Conservation (phyloP, 257 asterid genomes). For the Nicotiana paniculata region DNA sequence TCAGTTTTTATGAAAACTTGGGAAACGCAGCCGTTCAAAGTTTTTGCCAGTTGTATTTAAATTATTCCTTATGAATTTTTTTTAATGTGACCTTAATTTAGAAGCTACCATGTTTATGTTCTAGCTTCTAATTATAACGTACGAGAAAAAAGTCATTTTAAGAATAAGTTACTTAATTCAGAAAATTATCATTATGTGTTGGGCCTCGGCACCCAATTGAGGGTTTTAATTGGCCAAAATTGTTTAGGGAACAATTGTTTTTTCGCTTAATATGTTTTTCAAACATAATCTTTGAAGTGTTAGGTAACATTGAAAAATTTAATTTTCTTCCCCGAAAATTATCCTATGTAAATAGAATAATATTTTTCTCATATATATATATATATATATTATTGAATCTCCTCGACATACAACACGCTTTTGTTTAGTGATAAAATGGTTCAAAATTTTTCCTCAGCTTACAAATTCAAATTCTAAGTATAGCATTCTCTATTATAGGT, state of each 20-base stretch:
- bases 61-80: too few species aligned
- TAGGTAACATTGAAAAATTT: not conserved
- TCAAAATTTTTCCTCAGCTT: too few species aligned
- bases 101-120: not conserved
- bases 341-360: too few species aligned
- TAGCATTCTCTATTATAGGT: too few species aligned
- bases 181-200: not conserved
- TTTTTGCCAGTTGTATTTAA: not conserved
- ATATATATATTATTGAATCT: too few species aligned
- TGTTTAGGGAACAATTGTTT: not conserved
- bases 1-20: slow-evolving; percentile 3
- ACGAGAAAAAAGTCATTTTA: not conserved
- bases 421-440: too few species aligned
- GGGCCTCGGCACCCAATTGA: not conserved
- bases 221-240: not conserved
- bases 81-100: not conserved
- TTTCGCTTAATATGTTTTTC: not conserved
- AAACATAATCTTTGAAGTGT: not conserved
- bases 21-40: slow-evolving; percentile 1
- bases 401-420: too few species aligned
- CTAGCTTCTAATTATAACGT: not conserved
- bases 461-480: too few species aligned
- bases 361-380: too few species aligned
- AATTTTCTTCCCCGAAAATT: too few species aligned
- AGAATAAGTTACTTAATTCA: not conserved